These are phyloP conservation scores for Citrus australasica DNA, from an alignment of 345 rosid genomes.

Conservation along the genomic window DNA sequence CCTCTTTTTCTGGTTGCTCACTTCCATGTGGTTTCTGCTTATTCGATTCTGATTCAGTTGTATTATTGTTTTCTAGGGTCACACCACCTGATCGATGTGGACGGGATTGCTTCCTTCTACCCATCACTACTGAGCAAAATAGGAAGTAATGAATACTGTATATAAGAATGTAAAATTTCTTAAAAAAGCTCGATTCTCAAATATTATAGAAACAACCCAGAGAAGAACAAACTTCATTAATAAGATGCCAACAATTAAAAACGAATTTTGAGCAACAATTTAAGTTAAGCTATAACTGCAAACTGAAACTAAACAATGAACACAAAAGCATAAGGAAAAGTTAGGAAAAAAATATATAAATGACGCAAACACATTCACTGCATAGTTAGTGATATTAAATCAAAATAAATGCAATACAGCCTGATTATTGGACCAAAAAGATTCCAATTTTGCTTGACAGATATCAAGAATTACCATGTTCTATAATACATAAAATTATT, in stretches of 20 bases:
- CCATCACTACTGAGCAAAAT: slow-evolving; percentile 51
- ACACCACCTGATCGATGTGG: slow-evolving; percentile 68
- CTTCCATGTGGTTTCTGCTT: slow-evolving; percentile 17
- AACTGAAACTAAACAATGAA: neutral
- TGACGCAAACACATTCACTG: neutral
- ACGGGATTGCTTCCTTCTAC: slow-evolving; percentile 78
- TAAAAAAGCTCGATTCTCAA: neutral
- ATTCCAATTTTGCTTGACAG: neutral
- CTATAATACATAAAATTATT: neutral
- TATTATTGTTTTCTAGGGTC: slow-evolving; percentile 25
- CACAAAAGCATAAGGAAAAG: neutral
- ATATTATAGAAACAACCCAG: neutral
- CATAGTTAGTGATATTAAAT: neutral
- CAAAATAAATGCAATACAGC: neutral
- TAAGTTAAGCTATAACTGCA: neutral
- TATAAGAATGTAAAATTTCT: neutral
- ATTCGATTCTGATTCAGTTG: slow-evolving; percentile 25
- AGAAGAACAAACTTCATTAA: neutral
- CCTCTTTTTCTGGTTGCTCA: slow-evolving; percentile 16
- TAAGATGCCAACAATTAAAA: neutral
- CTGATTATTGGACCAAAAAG: neutral
- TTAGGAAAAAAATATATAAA: neutral
- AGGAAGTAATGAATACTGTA: slow-evolving; percentile 7
- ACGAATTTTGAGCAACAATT: neutral
- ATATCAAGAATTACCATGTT: neutral